Evolutionary conservation across 805 yeast genomes (phyloP).

Genomic region (Brettanomyces bruxellensis): DNA sequence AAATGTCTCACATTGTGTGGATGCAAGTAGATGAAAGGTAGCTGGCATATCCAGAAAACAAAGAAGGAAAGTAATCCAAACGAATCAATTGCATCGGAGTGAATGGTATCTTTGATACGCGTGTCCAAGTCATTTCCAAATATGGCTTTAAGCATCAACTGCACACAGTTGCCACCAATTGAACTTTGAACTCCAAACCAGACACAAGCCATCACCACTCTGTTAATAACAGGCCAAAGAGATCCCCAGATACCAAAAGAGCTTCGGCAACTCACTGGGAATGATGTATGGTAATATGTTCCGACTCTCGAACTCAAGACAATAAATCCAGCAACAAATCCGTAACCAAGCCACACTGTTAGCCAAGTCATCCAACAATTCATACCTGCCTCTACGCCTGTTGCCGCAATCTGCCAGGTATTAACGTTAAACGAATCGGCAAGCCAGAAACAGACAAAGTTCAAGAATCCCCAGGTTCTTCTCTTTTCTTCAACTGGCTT

Average conservation of each 20-base stretch:
- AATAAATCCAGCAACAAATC: constrained; percentile 60
- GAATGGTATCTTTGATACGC: constrained; percentile 56
- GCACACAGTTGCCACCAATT: constrained; percentile 77
- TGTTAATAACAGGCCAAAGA: constrained; percentile 78
- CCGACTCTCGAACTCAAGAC: constrained; percentile 72
- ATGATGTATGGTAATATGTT: constrained; percentile 69
- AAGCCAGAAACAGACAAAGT: constrained; percentile 74
- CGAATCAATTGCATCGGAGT: constrained; percentile 44
- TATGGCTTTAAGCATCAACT: constrained; percentile 66
- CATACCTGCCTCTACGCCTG: constrained; percentile 70
- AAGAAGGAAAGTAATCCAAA: constrained; percentile 70
- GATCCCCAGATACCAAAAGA: constrained; percentile 85
- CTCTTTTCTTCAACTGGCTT: constrained; percentile 69
- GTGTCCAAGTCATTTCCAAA: constrained; percentile 58
- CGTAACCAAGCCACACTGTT: constrained; percentile 80
- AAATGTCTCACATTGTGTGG: constrained; percentile 79
- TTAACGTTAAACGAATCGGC: constrained; percentile 86
- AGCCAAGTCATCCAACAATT: constrained; percentile 92
- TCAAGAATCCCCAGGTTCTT: constrained; percentile 81
- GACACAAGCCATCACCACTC: constrained; percentile 69
- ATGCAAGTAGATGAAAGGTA: constrained; percentile 74
- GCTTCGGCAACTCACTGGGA: constrained; percentile 75
- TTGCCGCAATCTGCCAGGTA: constrained; percentile 87
- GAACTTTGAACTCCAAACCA: constrained; percentile 88
- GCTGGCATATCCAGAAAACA: constrained; percentile 69